phyloP scores from a whole-genome alignment of 441 rosid genomes.

The Flueggea neowawraea region DNA sequence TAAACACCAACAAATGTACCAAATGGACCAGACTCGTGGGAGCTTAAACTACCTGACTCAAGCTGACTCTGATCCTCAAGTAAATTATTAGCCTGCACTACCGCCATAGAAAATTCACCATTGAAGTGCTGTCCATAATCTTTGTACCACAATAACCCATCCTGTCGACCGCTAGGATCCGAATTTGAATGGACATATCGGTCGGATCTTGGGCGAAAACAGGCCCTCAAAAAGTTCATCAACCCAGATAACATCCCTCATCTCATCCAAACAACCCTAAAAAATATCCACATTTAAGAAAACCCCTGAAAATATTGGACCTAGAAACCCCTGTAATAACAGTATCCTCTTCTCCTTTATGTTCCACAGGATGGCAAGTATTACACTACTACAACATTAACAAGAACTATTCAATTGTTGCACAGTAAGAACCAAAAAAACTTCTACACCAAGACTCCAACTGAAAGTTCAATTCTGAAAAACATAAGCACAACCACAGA shows the following conservation, averaged over 20 bases:
- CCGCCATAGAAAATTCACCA: conserved; percentile 99
- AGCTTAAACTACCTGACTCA: conserved; percentile 78
- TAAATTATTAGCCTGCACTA: conserved; percentile 91
- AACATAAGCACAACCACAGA: background rate
- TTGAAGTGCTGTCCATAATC: conserved; percentile 75
- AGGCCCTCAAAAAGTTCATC: conserved; percentile 85
- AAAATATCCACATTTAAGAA: conserved; percentile 33
- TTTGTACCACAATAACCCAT: conserved; percentile 87
- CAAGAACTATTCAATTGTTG: conserved; percentile 3
- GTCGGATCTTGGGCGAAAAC: conserved; percentile 81
- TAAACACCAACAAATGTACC: conserved; percentile 95
- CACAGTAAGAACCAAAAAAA: background rate
- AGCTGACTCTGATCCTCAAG: conserved; percentile 98
- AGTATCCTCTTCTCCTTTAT: conserved; percentile 17
- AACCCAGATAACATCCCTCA: conserved; percentile 97
- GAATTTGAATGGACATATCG: conserved; percentile 62
- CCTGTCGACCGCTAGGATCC: conserved; percentile 74
- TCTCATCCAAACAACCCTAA: conserved; percentile 67
- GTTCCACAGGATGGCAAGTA: background rate
- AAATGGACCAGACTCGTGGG: conserved; percentile 59
- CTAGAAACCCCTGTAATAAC: conserved; percentile 6
- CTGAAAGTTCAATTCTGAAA: background rate
- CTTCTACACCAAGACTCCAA: background rate
- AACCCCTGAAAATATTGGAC: conserved; percentile 12
- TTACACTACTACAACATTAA: conserved; percentile 9